phyloP scores from a whole-genome alignment of 202 grass and related monocot genomes.

The Sporobolus alterniflorus region DNA sequence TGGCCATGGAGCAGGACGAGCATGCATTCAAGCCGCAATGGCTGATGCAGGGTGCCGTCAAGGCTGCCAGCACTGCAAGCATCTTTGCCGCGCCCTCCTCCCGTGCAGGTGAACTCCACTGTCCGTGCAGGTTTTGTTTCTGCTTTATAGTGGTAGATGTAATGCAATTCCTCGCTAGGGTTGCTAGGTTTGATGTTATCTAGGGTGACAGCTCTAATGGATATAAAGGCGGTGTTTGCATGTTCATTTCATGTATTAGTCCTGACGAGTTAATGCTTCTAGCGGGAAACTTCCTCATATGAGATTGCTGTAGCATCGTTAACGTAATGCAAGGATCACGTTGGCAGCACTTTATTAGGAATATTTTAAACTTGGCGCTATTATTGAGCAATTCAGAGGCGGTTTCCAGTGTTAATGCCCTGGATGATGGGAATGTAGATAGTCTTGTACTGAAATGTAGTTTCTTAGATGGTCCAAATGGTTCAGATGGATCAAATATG shows the following conservation, averaged over 20 bases:
- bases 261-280: neutral
- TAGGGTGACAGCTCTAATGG: neutral
- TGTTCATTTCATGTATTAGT: neutral
- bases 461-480: slow-evolving; percentile 16
- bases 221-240: neutral
- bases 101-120: slow-evolving; percentile 38
- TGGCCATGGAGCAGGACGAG: slow-evolving; percentile 47
- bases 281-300: neutral
- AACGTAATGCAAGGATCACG: neutral
- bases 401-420: neutral
- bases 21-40: slow-evolving; percentile 52
- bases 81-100: slow-evolving; percentile 38
- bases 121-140: neutral
- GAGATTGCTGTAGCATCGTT: neutral
- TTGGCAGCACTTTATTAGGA: neutral
- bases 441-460: slow-evolving; percentile 13
- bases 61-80: slow-evolving; percentile 21
- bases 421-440: slow-evolving; percentile 17
- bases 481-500: slow-evolving; percentile 17
- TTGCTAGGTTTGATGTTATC: slow-evolving; percentile 25
- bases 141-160: slow-evolving; percentile 16
- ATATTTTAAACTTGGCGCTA: neutral
- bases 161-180: neutral
- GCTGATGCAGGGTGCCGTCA: slow-evolving; percentile 37
- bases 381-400: slow-evolving; percentile 8